A percentile compares a stretch with the other conserved stretches of the same genome.
Evolutionary conservation across 805 yeast genomes (phyloP).

Genomic region (Huiozyma naganishii): DNA sequence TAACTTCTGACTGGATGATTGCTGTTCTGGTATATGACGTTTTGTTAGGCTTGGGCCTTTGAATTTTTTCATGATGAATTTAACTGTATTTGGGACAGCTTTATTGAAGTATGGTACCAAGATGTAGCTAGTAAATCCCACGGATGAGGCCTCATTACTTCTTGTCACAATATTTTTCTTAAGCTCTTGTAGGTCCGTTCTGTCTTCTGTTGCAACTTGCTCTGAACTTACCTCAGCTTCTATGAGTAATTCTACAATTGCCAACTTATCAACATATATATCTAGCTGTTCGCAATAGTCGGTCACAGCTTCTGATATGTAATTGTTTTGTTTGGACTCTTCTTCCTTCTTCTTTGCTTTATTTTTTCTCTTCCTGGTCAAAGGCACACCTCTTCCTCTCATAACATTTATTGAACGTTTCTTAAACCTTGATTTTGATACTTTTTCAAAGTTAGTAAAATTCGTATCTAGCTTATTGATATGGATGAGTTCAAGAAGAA

Average conservation of each 20-base stretch:
- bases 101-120: slow-evolving; percentile 43
- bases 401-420: slow-evolving; percentile 25
- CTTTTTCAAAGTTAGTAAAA: slow-evolving; percentile 25
- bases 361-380: slow-evolving; percentile 16
- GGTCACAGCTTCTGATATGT: background rate
- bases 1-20: background rate
- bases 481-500: slow-evolving; percentile 36
- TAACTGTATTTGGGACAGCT: slow-evolving; percentile 37
- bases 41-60: slow-evolving; percentile 35
- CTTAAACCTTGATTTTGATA: slow-evolving; percentile 15
- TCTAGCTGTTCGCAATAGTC: slow-evolving; percentile 30
- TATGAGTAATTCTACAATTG: slow-evolving; percentile 41
- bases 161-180: slow-evolving; percentile 17
- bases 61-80: slow-evolving; percentile 36
- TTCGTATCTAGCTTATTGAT: slow-evolving; percentile 27
- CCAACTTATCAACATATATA: slow-evolving; percentile 40
- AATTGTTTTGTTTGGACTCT: background rate
- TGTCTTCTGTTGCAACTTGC: slow-evolving; percentile 7
- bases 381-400: slow-evolving; percentile 9
- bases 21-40: background rate
- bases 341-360: slow-evolving; percentile 2
- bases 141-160: slow-evolving; percentile 30
- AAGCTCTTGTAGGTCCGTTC: slow-evolving; percentile 12
- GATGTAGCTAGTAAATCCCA: slow-evolving; percentile 42
- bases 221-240: slow-evolving; percentile 20